Conservation (phyloP, 148 eudicot genomes). For the Talinum fruticosum region DNA sequence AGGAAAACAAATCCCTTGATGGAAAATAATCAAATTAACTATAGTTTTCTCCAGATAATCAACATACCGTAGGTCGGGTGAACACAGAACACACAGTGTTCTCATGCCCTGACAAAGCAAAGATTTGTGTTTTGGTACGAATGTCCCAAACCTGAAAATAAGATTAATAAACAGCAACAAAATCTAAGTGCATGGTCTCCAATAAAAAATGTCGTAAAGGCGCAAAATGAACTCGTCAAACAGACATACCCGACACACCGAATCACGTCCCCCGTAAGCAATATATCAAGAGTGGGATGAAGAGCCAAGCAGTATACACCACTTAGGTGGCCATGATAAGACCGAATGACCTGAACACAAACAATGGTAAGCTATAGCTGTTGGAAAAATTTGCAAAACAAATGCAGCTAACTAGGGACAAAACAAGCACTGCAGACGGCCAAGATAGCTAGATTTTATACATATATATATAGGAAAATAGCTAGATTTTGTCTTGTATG, state of each 20-base stretch:
- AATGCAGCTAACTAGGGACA: not conserved
- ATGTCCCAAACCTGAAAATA: constrained; percentile 92
- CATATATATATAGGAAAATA: too few species aligned
- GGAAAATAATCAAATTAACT: not conserved
- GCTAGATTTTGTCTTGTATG: not conserved
- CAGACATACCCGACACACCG: constrained; percentile 85
- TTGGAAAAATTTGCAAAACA: not conserved
- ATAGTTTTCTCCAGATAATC: not conserved
- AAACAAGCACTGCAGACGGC: not conserved
- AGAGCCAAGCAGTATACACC: constrained; percentile 96
- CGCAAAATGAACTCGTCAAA: not conserved
- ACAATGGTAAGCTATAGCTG: constrained; percentile 6
- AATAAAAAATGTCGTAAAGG: not conserved
- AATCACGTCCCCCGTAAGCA: constrained; percentile 99
- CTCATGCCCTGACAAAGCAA: constrained; percentile 86
- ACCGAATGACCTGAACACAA: constrained; percentile 67
- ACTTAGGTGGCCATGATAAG: constrained; percentile 97
- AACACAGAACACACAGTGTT: constrained; percentile 98
- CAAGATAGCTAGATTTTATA: not conserved
- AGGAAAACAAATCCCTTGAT: not conserved
- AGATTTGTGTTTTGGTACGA: constrained; percentile 87
- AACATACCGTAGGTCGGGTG: constrained; percentile 80
- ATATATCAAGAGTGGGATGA: constrained; percentile 94
- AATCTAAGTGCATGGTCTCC: not conserved
- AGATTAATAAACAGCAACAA: not conserved